Evolutionary conservation across 305 asterid genomes (phyloP).

Genomic region (Fraxinus paxiana): DNA sequence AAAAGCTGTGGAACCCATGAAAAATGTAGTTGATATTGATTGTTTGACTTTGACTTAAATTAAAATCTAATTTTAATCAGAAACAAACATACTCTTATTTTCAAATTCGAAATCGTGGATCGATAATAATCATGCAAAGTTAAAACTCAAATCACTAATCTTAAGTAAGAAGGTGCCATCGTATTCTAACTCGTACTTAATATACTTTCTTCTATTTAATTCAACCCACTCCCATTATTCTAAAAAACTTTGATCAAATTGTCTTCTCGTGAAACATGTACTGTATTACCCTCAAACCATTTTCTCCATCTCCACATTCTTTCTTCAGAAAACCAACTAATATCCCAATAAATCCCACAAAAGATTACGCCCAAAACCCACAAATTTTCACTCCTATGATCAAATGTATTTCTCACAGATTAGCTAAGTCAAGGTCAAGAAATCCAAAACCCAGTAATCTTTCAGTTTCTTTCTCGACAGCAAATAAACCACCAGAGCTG

Average conservation of each 20-base stretch:
- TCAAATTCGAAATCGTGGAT: too few relatives aligned
- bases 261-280: neutral
- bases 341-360: neutral
- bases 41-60: too few relatives aligned
- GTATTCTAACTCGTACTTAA: neutral
- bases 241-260: neutral
- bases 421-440: neutral
- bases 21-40: too few relatives aligned
- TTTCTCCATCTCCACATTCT: neutral
- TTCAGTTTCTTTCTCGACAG: slow-evolving; percentile 19
- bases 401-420: neutral
- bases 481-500: neutral
- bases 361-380: neutral
- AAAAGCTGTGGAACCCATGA: too few relatives aligned
- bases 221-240: neutral
- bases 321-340: neutral
- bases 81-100: too few relatives aligned
- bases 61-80: too few relatives aligned
- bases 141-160: too few relatives aligned
- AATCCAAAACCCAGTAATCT: neutral
- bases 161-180: neutral
- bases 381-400: neutral
- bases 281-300: neutral
- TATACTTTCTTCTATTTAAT: neutral
- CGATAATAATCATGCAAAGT: too few relatives aligned